A percentile compares a stretch with the other conserved stretches of the same genome.
These are phyloP conservation scores for Fennellomyces sp. DNA, from an alignment of 371 early-diverging fungal genomes.

Conservation along the genomic window DNA sequence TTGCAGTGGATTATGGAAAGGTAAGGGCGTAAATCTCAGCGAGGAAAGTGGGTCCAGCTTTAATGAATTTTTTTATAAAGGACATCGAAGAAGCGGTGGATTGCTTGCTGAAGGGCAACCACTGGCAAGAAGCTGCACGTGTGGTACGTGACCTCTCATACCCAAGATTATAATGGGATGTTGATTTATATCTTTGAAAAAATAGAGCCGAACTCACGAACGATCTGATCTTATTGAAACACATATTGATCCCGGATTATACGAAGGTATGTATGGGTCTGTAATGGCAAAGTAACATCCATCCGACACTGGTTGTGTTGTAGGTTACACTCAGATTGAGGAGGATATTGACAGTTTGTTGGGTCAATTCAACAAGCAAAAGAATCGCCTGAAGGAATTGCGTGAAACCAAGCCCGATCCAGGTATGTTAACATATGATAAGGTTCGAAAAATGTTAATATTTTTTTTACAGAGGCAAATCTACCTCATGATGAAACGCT, in stretches of 20 bases:
- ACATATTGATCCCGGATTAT: slow-evolving; percentile 73
- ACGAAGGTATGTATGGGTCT: slow-evolving; percentile 47
- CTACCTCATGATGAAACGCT: slow-evolving; percentile 61
- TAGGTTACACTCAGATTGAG: slow-evolving; percentile 53
- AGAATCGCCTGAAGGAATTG: slow-evolving; percentile 57
- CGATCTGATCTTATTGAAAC: slow-evolving; percentile 77
- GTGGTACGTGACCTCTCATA: slow-evolving; percentile 27
- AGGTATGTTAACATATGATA: slow-evolving; percentile 10
- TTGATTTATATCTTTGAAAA: background rate
- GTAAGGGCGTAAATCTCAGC: slow-evolving; percentile 12
- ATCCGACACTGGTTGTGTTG: background rate
- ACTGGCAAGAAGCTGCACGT: slow-evolving; percentile 77
- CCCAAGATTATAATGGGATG: background rate
- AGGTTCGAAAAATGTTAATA: background rate
- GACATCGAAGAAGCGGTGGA: slow-evolving; percentile 71
- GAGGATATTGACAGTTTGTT: slow-evolving; percentile 79
- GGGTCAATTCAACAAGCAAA: slow-evolving; percentile 72
- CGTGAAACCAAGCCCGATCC: slow-evolving; percentile 47
- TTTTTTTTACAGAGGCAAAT: slow-evolving; percentile 19
- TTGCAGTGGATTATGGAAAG: slow-evolving; percentile 69
- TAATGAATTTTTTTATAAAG: slow-evolving; percentile 12
- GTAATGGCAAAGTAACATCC: background rate
- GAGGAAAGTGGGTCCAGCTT: too few species aligned
- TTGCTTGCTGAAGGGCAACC: slow-evolving; percentile 64
- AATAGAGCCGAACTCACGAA: slow-evolving; percentile 51